phyloP scores from a whole-genome alignment of 2,329 filamentous ascomycete genomes.

The Elsinoe perseae region DNA sequence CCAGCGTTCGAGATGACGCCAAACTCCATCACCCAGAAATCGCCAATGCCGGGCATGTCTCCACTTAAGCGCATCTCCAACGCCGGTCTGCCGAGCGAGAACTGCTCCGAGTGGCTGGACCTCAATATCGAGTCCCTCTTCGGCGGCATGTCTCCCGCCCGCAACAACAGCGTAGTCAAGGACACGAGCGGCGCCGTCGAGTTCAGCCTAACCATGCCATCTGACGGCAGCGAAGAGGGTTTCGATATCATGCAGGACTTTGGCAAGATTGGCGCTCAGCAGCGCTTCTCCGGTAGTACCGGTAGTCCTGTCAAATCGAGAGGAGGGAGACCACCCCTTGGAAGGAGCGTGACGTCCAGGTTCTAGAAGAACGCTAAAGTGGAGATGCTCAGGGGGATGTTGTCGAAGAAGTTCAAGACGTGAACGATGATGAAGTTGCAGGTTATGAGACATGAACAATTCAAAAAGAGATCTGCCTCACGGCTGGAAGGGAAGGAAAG shows the following conservation, averaged over 20 bases:
- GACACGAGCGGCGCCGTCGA: slow-evolving; percentile 46
- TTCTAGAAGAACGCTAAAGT: slow-evolving; percentile 14
- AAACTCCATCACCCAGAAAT: slow-evolving; percentile 1
- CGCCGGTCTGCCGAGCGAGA: slow-evolving; percentile 9
- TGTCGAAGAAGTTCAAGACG: not conserved
- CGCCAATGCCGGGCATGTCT: slow-evolving; percentile 3
- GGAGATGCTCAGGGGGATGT: not conserved
- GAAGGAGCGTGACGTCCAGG: slow-evolving; percentile 19
- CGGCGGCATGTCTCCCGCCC: slow-evolving; percentile 18
- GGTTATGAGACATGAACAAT: not conserved
- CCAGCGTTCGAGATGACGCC: slow-evolving; percentile 14
- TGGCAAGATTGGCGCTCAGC: slow-evolving; percentile 56
- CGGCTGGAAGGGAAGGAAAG: not conserved
- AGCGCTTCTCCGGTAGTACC: slow-evolving; percentile 6
- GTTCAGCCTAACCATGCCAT: slow-evolving; percentile 48
- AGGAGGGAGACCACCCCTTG: slow-evolving; percentile 17
- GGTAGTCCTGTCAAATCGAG: slow-evolving; percentile 19
- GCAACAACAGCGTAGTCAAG: slow-evolving; percentile 20
- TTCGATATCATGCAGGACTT: slow-evolving; percentile 70
- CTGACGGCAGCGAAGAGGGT: slow-evolving; percentile 51
- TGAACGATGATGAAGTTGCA: not conserved
- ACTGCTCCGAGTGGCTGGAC: slow-evolving; percentile 20
- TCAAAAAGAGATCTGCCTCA: not conserved
- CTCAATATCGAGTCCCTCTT: slow-evolving; percentile 22
- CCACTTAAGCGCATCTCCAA: slow-evolving; percentile 14